Percentiles rank a stretch among this genome's conserved stretches.
Conservation (phyloP, 2,329 filamentous ascomycete species). For the Trichoderma citrinoviride region DNA sequence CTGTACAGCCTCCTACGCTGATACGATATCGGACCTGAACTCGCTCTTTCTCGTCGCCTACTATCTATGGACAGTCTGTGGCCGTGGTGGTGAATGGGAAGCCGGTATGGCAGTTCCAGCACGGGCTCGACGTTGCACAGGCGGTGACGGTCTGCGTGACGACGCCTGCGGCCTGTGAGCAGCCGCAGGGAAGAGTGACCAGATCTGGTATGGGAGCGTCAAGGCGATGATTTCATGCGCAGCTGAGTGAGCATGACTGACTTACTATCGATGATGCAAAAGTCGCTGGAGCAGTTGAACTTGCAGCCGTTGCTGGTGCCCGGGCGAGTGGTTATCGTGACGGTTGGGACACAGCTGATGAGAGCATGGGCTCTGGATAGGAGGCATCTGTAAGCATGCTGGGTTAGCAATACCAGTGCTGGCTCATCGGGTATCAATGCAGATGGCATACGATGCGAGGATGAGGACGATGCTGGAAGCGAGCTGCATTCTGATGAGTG, state of each 20-base stretch:
- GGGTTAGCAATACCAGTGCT: neutral
- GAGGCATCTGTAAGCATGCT: neutral
- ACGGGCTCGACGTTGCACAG: slow-evolving; percentile 22
- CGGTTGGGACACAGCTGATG: slow-evolving; percentile 23
- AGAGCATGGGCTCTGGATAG: neutral
- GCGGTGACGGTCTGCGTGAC: slow-evolving; percentile 25
- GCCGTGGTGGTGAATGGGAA: slow-evolving; percentile 23
- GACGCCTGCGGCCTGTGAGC: slow-evolving; percentile 21
- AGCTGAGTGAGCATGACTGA: too few relatives aligned
- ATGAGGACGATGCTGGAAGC: neutral
- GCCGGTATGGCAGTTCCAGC: slow-evolving; percentile 21
- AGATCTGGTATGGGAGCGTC: slow-evolving; percentile 15
- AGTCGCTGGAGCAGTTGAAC: slow-evolving; percentile 22
- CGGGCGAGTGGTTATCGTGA: slow-evolving; percentile 22
- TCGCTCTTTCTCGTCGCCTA: neutral
- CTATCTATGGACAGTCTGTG: slow-evolving; percentile 14
- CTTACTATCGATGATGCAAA: slow-evolving; percentile 26
- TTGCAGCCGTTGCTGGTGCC: slow-evolving; percentile 19
- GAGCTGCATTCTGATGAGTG: neutral
- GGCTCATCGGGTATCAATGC: neutral
- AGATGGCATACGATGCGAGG: neutral
- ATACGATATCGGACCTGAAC: too few relatives aligned
- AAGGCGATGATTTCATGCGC: too few relatives aligned
- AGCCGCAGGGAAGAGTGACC: slow-evolving; percentile 25
- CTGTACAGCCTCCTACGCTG: neutral